Evolutionary conservation across 2,329 filamentous ascomycete genomes (phyloP), one percentile per base, ranked within the genome.

Genomic region (Colletotrichum australisinense): DNA sequence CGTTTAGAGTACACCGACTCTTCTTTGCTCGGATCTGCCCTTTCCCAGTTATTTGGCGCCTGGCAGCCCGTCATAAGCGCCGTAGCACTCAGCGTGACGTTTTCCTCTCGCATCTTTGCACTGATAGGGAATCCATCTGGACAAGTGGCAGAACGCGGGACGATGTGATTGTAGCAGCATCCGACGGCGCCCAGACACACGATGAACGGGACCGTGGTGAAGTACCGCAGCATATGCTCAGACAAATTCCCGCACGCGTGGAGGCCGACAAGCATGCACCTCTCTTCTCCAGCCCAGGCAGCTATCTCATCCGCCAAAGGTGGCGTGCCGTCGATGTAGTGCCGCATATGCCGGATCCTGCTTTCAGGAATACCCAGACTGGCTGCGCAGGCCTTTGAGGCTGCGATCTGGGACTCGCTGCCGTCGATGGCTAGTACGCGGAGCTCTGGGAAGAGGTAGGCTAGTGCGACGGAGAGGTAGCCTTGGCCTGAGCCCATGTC

Each of bases 101-200:
- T 32, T 28, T 59, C 75, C 5, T 38, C 38, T 26, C 77, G 74
- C 35, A 82, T 57, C 14, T 57, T 80, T 0, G 78, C 76, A 2
- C 84, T 87, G 67, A 89, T 82, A 19, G 79, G 76, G 19, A 81
- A 80, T 22, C 82, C 82, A 7, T 80, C 77, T 0, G 84, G 83
- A 19, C 84, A 83, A 49, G 80, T 69, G 5, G 81, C 78, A 1
- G 86, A 81, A 8, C 70, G 75, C 5, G 78, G 77, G 2, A 77
- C 63, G 24, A 82, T 79, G 67, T 82, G 80, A 67, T 82, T 81
- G 55, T 82, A 82, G 74, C 80, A 82, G 67, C 80, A 82, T 1
- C 80, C 80, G 5, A 82, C 74, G 1, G 78, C 78, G 0, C 75
- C 80, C 2, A 82, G 65, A 19, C 69, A 65, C 1, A 73, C 63